Evolutionary conservation across 192 early-diverging fungal genomes (phyloP), one percentile per base, ranked within the genome.

Genomic region (Podila epigama): DNA sequence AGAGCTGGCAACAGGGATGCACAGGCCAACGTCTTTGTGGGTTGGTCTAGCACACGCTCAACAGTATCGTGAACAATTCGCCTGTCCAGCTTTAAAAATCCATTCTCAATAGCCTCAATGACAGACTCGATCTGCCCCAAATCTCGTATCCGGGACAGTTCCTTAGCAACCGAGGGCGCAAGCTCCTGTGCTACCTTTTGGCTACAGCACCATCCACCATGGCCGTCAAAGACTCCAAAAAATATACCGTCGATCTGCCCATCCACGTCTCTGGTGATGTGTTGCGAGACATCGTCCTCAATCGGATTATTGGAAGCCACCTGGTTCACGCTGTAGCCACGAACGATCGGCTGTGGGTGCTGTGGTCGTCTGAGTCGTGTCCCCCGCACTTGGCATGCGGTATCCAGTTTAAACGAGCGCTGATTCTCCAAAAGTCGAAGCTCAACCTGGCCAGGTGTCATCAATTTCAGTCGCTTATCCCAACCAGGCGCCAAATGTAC

Each of bases 221-320:
- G 86, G 2, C 86, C 86, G 69, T 87, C 84, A 73, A 72, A 87
- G 11, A 87, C 72, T 12, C 84, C 86, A 28, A 68, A 77, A 60
- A 81, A 83, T 51, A 82, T 44, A 16, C 77, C 53, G 27, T 79
- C 75, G 32, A 79, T 56, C 0, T 62, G 71, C 2, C 70, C 79
- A 41, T 78, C 58, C 3, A 63, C 29, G 32, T 71, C 51, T 12
- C 62, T 51, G 11, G 62, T 20, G 13, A 69, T 59, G 67, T 66
- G 64, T 32, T 58, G 60, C 20, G 81, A 82, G 20, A 71, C 66
- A 39, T 81, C 70, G 50, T 87, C 86, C 60, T 87, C 86, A 0
- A 80, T 69, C 15, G 86, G 84, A 27, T 70, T 63, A 44, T 87
- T 87, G 59, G 84, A 85, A 0, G 75, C 58, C 6, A 87, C 18